Evolutionary conservation across 1,139 yeast species (phyloP).

Genomic region (Diutina rugosa): DNA sequence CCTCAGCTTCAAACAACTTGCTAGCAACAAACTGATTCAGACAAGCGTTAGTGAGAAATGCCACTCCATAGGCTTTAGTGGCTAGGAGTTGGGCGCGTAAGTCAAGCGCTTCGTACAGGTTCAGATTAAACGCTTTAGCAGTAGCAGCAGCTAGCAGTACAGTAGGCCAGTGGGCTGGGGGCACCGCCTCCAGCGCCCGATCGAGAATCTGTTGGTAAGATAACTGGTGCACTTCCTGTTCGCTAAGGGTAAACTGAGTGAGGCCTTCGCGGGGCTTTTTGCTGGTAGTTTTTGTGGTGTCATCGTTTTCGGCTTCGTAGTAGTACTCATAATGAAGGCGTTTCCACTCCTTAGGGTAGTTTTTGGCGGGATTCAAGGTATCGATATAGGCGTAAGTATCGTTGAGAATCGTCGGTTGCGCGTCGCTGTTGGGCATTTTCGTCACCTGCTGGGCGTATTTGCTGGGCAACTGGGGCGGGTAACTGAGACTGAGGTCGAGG

Average conservation of each 20-base stretch:
- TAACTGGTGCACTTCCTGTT: constrained; percentile 36
- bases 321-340: constrained; percentile 30
- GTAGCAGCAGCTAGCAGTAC: constrained; percentile 50
- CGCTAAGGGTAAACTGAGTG: constrained; percentile 29
- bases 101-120: constrained; percentile 38
- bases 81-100: constrained; percentile 49
- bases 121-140: constrained; percentile 61
- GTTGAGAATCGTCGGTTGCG: constrained; percentile 13
- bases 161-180: constrained; percentile 50
- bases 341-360: constrained; percentile 47
- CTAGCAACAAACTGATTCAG: constrained; percentile 44
- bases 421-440: background rate
- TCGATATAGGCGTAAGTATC: constrained; percentile 46
- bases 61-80: constrained; percentile 56
- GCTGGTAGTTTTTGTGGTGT: constrained; percentile 5
- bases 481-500: constrained; percentile 37
- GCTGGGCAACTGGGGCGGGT: constrained; percentile 39
- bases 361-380: constrained; percentile 31
- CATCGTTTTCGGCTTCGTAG: constrained; percentile 2
- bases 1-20: constrained; percentile 60
- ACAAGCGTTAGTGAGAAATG: constrained; percentile 38
- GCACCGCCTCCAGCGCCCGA: constrained; percentile 44
- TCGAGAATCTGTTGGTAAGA: constrained; percentile 53
- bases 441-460: constrained; percentile 13
- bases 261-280: constrained; percentile 15